Base-by-base conservation (phyloP, 768 basidiomycete species). In the Kwoniella shandongensis region DNA sequence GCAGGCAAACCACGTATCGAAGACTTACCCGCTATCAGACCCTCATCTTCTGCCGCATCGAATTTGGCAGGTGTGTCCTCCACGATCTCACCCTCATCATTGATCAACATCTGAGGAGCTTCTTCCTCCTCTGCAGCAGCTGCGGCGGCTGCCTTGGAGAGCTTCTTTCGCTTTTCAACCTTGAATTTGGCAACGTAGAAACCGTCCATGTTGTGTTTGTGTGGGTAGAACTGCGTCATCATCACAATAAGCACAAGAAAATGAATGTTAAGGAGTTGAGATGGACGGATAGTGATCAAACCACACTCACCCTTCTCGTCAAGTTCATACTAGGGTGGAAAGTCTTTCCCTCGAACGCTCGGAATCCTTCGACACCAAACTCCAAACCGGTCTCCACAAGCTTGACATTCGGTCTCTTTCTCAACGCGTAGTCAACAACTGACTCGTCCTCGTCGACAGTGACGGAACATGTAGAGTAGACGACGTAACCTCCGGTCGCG, bases 161-260 rank as follows among this genome's bases (percentile, higher is more conserved):
- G n/a, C 79, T 88, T 92, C 45, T 79, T 73, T 57, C 86, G 82
- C 77, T 85, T 89, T 74, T 85, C 87, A n/a, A 98, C 86, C 78
- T 89, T 93, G 83, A 99, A 90, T 78, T 98, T 98, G 57, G 94
- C 94, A 53, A 98, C 93, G 76, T 83, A 99, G 82, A 99, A 99
- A 4, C 96, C 96, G 75, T 99, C 96, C 93, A 98, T 96, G 78
- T 99, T 99, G 79, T 97, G 93, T 67, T 96, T 92, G 77, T 97
- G 93, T 15, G 93, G 77, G 56, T 76, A 76, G 59, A 71, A 76
- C 71, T 74, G 57, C 6, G n/a, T 15, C 27, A 44, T 49, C 18
- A 11, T 18, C 11, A 23, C 17, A 4, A 30, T 38, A 11, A 50
- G n/a, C 8, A 42, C 7, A 45, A 25, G 29, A 22, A 7, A 45